Base-by-base conservation (phyloP, 73 alveolate genomes). In the Blepharisma japonicum region DNA sequence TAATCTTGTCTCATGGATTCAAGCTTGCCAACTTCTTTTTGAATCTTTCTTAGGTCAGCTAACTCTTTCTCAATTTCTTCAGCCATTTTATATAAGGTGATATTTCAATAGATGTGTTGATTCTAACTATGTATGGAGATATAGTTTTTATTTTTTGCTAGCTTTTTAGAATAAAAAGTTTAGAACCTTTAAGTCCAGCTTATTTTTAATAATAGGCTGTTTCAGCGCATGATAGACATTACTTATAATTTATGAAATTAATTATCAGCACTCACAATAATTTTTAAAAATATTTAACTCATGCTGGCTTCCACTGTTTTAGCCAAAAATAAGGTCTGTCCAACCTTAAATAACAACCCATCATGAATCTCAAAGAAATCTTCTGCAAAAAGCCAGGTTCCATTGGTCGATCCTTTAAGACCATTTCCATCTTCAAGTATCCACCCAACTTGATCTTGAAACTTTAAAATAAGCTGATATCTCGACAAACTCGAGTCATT, bases 321-420 rank as follows among this genome's bases (percentile, higher is more conserved):
- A 32, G 42, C 42, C 42, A 32, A 32, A 32, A 32, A 32, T 3
- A 32, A 32, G 42, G 92, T 86, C 82, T 86, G 79, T 6, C 93
- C 93, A 6, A 82, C 87, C 53, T 86, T 86, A 66, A 86, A 82
- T 7, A 86, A 56, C 90, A 86, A 82, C 6, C 49, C 42, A 50
- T 86, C 82, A 68, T 81, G 78, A 21, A 86, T 82, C 55, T 77
- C 81, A 68, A 86, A 86, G 14, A 78, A 67, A 45, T 86, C 93
- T 53, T 86, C 93, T 0, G 77, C 90, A 70, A 82, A 86, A 8
- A 86, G 84, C 93, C 93, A 86, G 8, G 93, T 86, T 23, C 93
- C 93, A 68, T 86, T 86, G 11, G 90, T 86, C 66, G 87, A 76
- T 56, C 25, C 55, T 56, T 71, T 72, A 4, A 20, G n/a, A 0